A percentile compares a stretch with the other conserved stretches of the same genome.
Evolutionary conservation across 2,329 filamentous ascomycete genomes (phyloP).

Genomic region (Clarireedia monteithiana): DNA sequence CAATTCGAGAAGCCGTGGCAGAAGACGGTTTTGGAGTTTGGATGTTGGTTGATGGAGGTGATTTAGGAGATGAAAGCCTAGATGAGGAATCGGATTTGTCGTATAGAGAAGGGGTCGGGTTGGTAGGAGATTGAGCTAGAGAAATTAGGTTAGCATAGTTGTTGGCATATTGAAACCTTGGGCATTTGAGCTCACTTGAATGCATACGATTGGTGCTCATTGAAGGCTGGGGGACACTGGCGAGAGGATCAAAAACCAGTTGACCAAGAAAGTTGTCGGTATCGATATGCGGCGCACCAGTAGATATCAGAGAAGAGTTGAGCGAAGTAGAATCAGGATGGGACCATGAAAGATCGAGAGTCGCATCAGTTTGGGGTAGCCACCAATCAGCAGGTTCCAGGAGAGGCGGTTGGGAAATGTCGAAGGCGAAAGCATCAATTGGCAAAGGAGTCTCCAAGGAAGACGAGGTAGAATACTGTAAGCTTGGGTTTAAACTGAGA

Average conservation of each 20-base stretch:
- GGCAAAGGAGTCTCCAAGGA: neutral
- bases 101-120: neutral
- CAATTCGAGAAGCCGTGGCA: conserved; percentile 11
- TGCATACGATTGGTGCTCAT: conserved; percentile 1
- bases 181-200: neutral
- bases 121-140: neutral
- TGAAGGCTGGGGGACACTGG: conserved; percentile 4
- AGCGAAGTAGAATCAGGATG: neutral
- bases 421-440: neutral
- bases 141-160: neutral
- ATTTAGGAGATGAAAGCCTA: conserved; percentile 1
- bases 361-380: conserved; percentile 4
- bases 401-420: neutral
- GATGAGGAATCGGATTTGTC: neutral
- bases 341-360: conserved; percentile 1
- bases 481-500: conserved; percentile 1
- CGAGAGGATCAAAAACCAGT: conserved; percentile 6
- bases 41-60: neutral
- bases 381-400: conserved; percentile 5
- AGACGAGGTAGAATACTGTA: neutral
- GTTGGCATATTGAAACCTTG: neutral
- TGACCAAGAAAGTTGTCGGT: conserved; percentile 1
- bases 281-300: conserved; percentile 4
- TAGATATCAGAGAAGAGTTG: conserved; percentile 1
- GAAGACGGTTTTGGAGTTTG: conserved; percentile 6